Conservation (phyloP, 768 basidiomycete species). For the Boletus edulis region DNA sequence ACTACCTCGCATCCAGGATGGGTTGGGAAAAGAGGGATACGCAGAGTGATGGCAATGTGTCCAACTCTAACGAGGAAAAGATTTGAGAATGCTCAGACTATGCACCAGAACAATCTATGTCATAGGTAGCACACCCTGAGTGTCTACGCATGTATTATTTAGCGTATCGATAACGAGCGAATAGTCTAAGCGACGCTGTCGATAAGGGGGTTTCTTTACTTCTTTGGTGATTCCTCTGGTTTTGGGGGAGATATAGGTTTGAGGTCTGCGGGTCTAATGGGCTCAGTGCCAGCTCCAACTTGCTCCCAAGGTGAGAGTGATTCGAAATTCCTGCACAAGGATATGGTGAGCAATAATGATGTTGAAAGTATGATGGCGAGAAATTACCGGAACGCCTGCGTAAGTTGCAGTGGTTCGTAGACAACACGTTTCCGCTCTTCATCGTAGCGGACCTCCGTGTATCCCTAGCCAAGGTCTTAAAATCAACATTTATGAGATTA, state of each 20-base stretch:
- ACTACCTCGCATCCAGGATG: slow-evolving; percentile 85
- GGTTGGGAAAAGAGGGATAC: slow-evolving; percentile 57
- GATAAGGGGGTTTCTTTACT: slow-evolving; percentile 41
- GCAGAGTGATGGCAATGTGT: slow-evolving; percentile 4
- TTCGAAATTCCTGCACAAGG: slow-evolving; percentile 77
- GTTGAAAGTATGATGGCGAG: background rate
- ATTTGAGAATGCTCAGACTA: slow-evolving; percentile 3
- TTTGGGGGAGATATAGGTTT: slow-evolving; percentile 76
- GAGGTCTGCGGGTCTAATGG: slow-evolving; percentile 63
- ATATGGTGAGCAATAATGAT: background rate
- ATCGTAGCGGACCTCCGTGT: slow-evolving; percentile 96
- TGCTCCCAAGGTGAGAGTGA: slow-evolving; percentile 95
- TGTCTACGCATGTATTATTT: slow-evolving; percentile 10
- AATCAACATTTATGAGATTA: background rate
- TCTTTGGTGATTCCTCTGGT: slow-evolving; percentile 74
- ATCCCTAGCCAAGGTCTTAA: slow-evolving; percentile 60
- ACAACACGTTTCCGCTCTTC: slow-evolving; percentile 97
- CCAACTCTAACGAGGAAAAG: slow-evolving; percentile 7
- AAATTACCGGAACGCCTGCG: slow-evolving; percentile 92
- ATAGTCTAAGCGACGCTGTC: background rate
- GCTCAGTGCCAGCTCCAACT: slow-evolving; percentile 64
- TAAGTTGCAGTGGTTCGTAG: slow-evolving; percentile 95
- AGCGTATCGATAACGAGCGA: slow-evolving; percentile 12
- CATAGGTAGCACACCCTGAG: slow-evolving; percentile 1
- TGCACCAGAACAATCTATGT: slow-evolving; percentile 5